These are phyloP conservation scores for Penicillium sp. DNA, from an alignment of 2,329 filamentous ascomycete species.

Conservation along the genomic window DNA sequence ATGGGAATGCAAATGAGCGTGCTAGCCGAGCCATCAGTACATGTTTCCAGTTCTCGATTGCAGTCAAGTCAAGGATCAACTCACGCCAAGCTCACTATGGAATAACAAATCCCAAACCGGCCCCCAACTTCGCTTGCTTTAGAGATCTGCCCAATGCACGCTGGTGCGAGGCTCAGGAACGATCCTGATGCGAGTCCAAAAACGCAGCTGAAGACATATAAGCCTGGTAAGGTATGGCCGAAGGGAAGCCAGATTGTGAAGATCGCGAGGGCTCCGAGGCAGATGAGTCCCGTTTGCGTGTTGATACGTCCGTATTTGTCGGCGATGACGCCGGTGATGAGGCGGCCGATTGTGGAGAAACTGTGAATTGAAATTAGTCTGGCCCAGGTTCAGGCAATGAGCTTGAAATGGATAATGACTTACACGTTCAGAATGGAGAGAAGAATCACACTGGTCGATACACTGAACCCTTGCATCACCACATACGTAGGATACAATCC, in stretches of 20 bases:
- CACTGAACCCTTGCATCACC: slow-evolving; percentile 38
- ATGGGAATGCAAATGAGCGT: slow-evolving; percentile 57
- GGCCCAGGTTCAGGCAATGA: no score
- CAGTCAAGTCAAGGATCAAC: slow-evolving; percentile 1
- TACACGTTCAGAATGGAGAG: slow-evolving; percentile 48
- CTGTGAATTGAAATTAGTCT: slow-evolving; percentile 23
- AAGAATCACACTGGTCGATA: slow-evolving; percentile 42
- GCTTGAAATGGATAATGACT: slow-evolving; percentile 5
- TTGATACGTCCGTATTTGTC: slow-evolving; percentile 57
- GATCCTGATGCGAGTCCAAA: slow-evolving; percentile 58
- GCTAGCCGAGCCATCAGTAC: slow-evolving; percentile 21
- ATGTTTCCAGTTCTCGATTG: background rate
- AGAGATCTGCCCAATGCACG: slow-evolving; percentile 57
- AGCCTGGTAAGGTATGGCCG: slow-evolving; percentile 33
- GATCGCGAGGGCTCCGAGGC: slow-evolving; percentile 48
- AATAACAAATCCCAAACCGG: slow-evolving; percentile 58
- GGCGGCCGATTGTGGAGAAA: slow-evolving; percentile 52
- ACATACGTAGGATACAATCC: slow-evolving; percentile 40
- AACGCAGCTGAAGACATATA: slow-evolving; percentile 43
- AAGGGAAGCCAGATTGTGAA: slow-evolving; percentile 56
- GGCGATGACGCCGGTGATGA: slow-evolving; percentile 52
- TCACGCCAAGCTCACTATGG: slow-evolving; percentile 54
- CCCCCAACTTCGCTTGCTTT: slow-evolving; percentile 56
- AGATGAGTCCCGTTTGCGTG: slow-evolving; percentile 41
- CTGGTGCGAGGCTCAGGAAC: slow-evolving; percentile 53